Base-by-base conservation (phyloP, 495 filamentous ascomycete genomes). In the Tuber microsphaerosporum region DNA sequence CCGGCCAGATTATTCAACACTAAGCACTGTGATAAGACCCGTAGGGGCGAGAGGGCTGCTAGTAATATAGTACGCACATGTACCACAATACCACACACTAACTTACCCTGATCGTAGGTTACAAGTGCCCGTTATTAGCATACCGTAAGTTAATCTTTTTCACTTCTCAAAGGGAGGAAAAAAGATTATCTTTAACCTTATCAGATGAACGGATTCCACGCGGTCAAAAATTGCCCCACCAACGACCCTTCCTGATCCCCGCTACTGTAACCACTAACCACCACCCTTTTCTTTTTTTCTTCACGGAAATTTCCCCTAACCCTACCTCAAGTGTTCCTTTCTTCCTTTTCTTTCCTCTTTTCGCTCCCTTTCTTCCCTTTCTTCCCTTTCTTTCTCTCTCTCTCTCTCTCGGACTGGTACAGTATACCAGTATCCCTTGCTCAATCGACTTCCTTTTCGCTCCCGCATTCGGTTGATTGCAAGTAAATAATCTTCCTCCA, bases 311-410 rank as follows among this genome's bases (percentile, higher is more conserved):
- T 26, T 39, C 46, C 80, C 72, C 78, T 76, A 84, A 85, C 83
- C 83, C 82, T 84, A 77, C 73, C 80, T 81, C 80, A 80, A 77
- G 76, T 83, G 83, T 79, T 70, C 43, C 72, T 85, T 84, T 82
- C 79, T 86, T 85, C 82, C 84, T 86, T 86, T 86, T 85, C 85
- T 88, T 86, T 78, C 70, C n/a, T 31, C 70, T 77, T 56, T 48
- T 78, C n/a, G 34, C 39, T 68, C 45, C 51, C 83, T 84, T 83
- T 83, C n/a, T 61, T 12, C 10, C 12, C 22, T 22, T 51, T 51
- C 86, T 83, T n/a, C n/a, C n/a, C n/a, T n/a, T n/a, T n/a, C 82
- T 86, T 84, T 84, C 82, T 85, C 39, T 41, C 5, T 41, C 86
- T 77, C 72, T 79, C 77, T 76, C 75, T 70, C 81, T 82, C 82